Percentiles rank a stretch among this genome's conserved stretches.
These are phyloP conservation scores for Zangia roseola DNA, from an alignment of 768 basidiomycete species.

Conservation along the genomic window DNA sequence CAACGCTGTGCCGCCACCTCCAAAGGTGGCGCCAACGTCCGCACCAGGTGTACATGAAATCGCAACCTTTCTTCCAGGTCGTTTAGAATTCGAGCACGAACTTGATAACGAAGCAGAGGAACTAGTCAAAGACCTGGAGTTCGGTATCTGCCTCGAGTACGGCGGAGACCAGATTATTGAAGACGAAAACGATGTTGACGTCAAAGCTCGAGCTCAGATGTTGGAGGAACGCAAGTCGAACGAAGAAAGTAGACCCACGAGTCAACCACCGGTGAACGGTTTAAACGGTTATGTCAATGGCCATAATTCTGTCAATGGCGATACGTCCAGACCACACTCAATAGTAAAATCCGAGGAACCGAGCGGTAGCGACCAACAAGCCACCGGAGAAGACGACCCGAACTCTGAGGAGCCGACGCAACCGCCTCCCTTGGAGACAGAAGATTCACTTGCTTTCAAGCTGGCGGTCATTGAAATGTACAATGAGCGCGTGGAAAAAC, in stretches of 20 bases:
- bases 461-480: conserved; percentile 89
- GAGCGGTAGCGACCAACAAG: conserved; percentile 31
- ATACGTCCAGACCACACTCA: conserved; percentile 26
- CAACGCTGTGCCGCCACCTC: conserved; percentile 49
- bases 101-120: conserved; percentile 97
- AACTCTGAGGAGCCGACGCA: conserved; percentile 62
- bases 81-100: conserved; percentile 98
- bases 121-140: conserved; percentile 92
- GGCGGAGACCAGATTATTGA: conserved; percentile 82
- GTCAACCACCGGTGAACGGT: conserved; percentile 25
- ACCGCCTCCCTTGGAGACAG: conserved; percentile 80
- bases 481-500: conserved; percentile 81
- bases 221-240: conserved; percentile 37
- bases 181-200: conserved; percentile 76
- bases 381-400: conserved; percentile 54
- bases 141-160: conserved; percentile 82
- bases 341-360: conserved; percentile 46
- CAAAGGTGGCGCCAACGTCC: conserved; percentile 81
- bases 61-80: conserved; percentile 88
- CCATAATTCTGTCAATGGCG: conserved; percentile 37
- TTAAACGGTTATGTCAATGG: conserved; percentile 34
- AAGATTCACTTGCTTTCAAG: conserved; percentile 84
- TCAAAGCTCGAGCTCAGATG: conserved; percentile 48
- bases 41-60: conserved; percentile 92
- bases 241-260: conserved; percentile 18